Evolutionary conservation across 2,329 filamentous ascomycete genomes (phyloP), one percentile per base, ranked within the genome.

Genomic region (Paracoccidioides brasiliensis): DNA sequence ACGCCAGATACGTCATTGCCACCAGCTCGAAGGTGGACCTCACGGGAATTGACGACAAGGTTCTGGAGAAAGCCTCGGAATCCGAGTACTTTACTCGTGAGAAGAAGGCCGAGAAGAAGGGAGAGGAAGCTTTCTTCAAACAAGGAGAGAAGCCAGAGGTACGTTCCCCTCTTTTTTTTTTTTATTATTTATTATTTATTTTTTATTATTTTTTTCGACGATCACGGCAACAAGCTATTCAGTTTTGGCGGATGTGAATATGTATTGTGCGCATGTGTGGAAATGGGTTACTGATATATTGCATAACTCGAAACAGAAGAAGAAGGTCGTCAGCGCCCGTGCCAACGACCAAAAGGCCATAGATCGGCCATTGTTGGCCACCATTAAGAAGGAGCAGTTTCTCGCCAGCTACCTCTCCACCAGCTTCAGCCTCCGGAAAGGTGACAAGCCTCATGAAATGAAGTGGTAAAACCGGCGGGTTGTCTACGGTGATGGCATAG

Each of bases 401-500:
- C 87, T 98, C 69, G 78, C 84, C 74, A 88, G 85, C 80, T 98
- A 98, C 84, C 88, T 98, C 69, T 82, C 82, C 73, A 88, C 86
- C 77, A 89, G 86, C 74, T 98, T 98, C 88, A 94, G 88, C 84
- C 85, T 98, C 78, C 88, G 91, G 80, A 96, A 90, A 82, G 93
- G 93, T 73, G 91, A 98, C 83, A 90, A 91, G 86, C 93, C 93
- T 79, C 93, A 98, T 81, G 88, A 95, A 85, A 97, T 98, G 93
- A 88, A 88, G 80, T 98, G 91, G 84, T 98, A 96, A 42, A 38
- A 37, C 33, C 8, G 33, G 49, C 22, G 22, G 22, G 49, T 52
- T 33, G 49, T 42, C 83, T 68, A 64, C 65, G 64, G 60, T 60
- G 62, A 62, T 35, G 15, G 52, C 33, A 49, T 52, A 52, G 49